phyloP scores from a whole-genome alignment of 371 early-diverging fungal genomes.

The Quaeritorhiza haematococci region DNA sequence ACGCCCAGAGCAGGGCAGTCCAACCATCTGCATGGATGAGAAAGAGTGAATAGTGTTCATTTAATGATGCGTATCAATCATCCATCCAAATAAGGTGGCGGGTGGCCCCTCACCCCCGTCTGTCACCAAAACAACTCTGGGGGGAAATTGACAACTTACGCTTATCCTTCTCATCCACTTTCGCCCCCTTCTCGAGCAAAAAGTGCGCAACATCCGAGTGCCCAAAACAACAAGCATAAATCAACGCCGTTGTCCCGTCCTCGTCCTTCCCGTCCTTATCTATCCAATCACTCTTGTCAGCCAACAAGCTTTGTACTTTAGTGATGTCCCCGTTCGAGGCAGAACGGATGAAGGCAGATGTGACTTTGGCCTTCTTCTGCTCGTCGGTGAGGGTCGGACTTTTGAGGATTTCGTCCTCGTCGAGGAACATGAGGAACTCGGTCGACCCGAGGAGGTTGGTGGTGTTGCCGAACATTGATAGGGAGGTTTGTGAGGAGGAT shows the following conservation, averaged over 20 bases:
- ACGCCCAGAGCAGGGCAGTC: conserved; percentile 95
- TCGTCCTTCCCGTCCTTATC: conserved; percentile 77
- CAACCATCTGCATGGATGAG: conserved; percentile 66
- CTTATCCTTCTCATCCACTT: conserved; percentile 70
- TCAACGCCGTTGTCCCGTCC: conserved; percentile 77
- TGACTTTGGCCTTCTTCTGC: conserved; percentile 34
- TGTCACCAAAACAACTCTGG: too few relatives aligned
- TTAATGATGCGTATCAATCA: neutral
- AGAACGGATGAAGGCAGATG: conserved; percentile 50
- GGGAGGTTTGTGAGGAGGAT: too few relatives aligned
- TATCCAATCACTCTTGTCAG: conserved; percentile 52
- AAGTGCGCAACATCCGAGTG: conserved; percentile 60
- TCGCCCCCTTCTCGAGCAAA: conserved; percentile 69
- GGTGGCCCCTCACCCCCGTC: neutral
- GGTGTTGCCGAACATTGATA: too few relatives aligned
- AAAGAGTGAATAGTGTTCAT: conserved; percentile 13
- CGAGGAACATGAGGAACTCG: too few relatives aligned
- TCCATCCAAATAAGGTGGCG: neutral
- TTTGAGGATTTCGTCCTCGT: neutral
- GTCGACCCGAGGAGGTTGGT: too few relatives aligned
- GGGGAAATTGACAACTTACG: conserved; percentile 48
- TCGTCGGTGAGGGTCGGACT: neutral
- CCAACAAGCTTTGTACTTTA: conserved; percentile 46
- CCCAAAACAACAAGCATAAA: conserved; percentile 86
- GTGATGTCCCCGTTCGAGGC: conserved; percentile 52